Evolutionary conservation across 805 yeast species (phyloP).

Genomic region (Tetrapisispora iriomotensis): DNA sequence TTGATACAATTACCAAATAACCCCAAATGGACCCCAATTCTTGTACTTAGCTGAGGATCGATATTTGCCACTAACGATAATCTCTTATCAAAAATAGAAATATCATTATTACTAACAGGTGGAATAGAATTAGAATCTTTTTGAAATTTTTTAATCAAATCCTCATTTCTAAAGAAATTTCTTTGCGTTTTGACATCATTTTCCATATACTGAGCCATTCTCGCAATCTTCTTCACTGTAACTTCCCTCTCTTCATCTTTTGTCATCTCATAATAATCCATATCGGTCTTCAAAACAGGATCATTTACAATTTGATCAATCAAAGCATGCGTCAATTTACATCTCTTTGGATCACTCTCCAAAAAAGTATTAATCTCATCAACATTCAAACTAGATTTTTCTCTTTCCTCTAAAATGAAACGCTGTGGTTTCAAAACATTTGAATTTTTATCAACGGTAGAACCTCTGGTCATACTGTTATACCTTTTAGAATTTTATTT

Average conservation of each 20-base stretch:
- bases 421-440: constrained; percentile 22
- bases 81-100: constrained; percentile 43
- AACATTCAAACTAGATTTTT: constrained; percentile 32
- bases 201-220: constrained; percentile 53
- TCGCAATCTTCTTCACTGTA: constrained; percentile 51
- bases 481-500: too few relatives aligned
- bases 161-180: constrained; percentile 15
- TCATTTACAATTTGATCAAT: constrained; percentile 56
- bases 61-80: constrained; percentile 49
- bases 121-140: constrained; percentile 7
- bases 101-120: constrained; percentile 19
- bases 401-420: constrained; percentile 36
- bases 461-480: constrained; percentile 22
- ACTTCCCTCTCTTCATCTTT: constrained; percentile 49
- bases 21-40: constrained; percentile 84
- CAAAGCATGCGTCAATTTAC: constrained; percentile 38
- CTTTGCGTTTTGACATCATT: constrained; percentile 26
- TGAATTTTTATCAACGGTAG: constrained; percentile 13
- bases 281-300: constrained; percentile 48
- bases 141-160: constrained; percentile 21
- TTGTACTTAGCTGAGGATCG: constrained; percentile 74
- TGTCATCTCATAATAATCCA: constrained; percentile 47
- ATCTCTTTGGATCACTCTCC: constrained; percentile 40
- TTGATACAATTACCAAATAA: constrained; percentile 70
- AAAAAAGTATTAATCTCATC: constrained; percentile 45